Evolutionary conservation across 176 grass and related monocot genomes (phyloP), one percentile per base, ranked within the genome.

Genomic region (Oryza glumipatula): DNA sequence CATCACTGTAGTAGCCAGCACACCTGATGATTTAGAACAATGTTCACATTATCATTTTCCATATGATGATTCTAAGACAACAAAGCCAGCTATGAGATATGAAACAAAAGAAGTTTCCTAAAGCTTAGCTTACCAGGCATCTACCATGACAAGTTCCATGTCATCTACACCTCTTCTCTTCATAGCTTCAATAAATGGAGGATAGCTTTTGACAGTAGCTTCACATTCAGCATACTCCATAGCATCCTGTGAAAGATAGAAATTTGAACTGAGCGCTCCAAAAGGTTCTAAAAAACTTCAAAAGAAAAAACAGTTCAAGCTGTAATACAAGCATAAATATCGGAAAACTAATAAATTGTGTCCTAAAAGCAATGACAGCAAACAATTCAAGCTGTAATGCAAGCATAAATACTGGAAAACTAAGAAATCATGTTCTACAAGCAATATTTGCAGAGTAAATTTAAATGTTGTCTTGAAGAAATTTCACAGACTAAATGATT

Each of bases 101-200:
- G 23, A 26, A 65, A 30, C 22, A 24, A 32, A 63, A 80, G 0
- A 47, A 39, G 15, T 67, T 84, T 11, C 69, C 15, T 67, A 8
- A 22, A 70, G 11, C 36, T 41, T 41, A 79, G 30, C 86, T 89
- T 91, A 99, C 97, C 97, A 99, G 64, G 94, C 94, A 91, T 99
- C 97, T 68, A 99, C 97, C 97, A 99, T 99, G 47, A 99, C 94
- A 77, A 99, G 97, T 65, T 99, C 97, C 97, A 99, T 99, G 72
- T 99, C 97, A 54, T 99, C 97, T 26, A 99, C 92, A 23, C 97
- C 97, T 89, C 97, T 96, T 93, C 87, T 96, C 80, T 92, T 96
- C 97, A 99, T 99, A 78, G 94, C 97, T 91, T 99, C 97, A 78
- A 99, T 86, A 69, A 99, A 99, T 70, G 90, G 89, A 75, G 97